Evolutionary conservation across 257 asterid species (phyloP).

Genomic region (Nicotiana benthamiana): DNA sequence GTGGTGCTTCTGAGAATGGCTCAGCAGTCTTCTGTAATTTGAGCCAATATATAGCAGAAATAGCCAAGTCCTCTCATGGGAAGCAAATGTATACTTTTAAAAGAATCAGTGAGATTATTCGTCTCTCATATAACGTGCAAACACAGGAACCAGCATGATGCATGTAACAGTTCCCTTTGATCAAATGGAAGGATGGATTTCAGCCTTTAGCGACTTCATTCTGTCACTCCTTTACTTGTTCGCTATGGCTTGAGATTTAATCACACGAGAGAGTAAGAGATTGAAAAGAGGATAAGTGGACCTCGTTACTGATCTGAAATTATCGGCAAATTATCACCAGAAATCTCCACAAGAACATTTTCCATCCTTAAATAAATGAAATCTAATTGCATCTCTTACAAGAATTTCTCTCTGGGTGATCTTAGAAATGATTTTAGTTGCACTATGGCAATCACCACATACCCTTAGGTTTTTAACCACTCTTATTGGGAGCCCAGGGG

Average conservation of each 20-base stretch:
- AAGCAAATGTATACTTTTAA: background rate
- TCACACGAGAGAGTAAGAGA: no score
- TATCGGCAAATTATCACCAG: slow-evolving; percentile 20
- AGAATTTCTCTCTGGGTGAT: slow-evolving; percentile 40
- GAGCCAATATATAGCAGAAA: background rate
- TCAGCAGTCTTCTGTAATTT: background rate
- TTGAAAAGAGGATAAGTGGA: no score
- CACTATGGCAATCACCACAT: slow-evolving; percentile 38
- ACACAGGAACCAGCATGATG: background rate
- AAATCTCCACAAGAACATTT: slow-evolving; percentile 44
- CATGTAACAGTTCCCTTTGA: background rate
- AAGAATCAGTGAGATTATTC: background rate
- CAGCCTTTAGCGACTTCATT: no score
- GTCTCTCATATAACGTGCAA: background rate
- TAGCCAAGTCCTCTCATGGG: background rate
- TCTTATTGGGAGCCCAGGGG: slow-evolving; percentile 25
- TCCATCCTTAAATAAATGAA: slow-evolving; percentile 39
- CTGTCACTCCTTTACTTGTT: no score
- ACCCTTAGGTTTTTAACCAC: slow-evolving; percentile 42
- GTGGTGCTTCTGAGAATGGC: background rate
- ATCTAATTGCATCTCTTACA: slow-evolving; percentile 35
- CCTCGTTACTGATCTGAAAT: background rate
- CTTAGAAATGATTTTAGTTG: slow-evolving; percentile 38
- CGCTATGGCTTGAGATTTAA: no score
- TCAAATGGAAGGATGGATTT: no score